Base-by-base conservation (phyloP, 495 filamentous ascomycete genomes). In the Penicillium desertorum region DNA sequence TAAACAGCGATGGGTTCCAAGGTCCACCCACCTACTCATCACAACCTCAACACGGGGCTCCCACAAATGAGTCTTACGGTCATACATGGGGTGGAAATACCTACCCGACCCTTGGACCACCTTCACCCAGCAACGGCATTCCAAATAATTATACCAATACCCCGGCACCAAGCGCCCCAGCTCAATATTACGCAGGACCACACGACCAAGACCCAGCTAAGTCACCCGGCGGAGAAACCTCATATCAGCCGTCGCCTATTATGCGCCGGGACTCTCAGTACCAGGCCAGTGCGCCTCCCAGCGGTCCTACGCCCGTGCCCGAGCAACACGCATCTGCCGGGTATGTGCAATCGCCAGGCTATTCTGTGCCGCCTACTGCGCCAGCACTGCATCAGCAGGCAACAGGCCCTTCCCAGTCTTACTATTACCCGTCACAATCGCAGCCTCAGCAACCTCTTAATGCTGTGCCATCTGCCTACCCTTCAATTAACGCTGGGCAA, bases 361-460 rank as follows among this genome's bases (percentile, higher is more conserved):
- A 76, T 39, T 67, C 73, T 14, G 65, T 68, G 43, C 69, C 71
- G 41, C 58, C 62, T 11, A 50, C 46, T 29, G 63, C 55, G 11
- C 61, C 60, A 19, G 54, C 54, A 37, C 44, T 48, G 45, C 68
- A 72, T 32, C 71, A 67, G 45, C 68, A 67, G n/a, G 58, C 63
- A 10, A 64, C 63, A 14, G 70, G 66, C 39, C 60, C 62, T 37
- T 54, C 74, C 30, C 69, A 75, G 49, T 71, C 75, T 10, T 77
- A 76, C 51, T 75, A 76, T 58, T 66, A 65, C 29, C 71, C n/a
- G n/a, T 20, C 47, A 23, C 30, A 50, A 4, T 7, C 51, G 2
- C 51, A 60, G 16, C 80, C 74, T 43, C 76, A 83, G 34, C 73
- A 77, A 20, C 79, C 78, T 68, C 81, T 75, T 51, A 56, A 42